Evolutionary conservation across 129 eudicot species (phyloP), one percentile per base, ranked within the genome.

Genomic region (Lactuca saligna): DNA sequence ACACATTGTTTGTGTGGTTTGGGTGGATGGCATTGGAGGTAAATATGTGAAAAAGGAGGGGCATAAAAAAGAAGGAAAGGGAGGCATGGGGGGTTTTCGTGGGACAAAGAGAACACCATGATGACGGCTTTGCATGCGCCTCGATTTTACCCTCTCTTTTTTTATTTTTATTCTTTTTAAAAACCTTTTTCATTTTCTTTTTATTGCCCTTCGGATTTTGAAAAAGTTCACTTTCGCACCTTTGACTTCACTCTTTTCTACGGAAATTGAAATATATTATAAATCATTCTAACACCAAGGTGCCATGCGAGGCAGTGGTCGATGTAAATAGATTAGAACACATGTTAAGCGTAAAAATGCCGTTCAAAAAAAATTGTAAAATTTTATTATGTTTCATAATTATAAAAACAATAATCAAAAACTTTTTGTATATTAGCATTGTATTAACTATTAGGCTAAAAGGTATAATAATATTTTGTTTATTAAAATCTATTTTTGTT

Each of bases 81-180:
- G 59, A 9, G 59, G 80, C 70, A 76, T 60, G 69, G 80, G 75
- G 41, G 37, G 34, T 68, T 17, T 75, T 60, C 80, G 69, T 59
- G 79, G 85, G 86, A 55, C 81, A 72, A 51, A 75, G 55, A 82
- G 78, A 82, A 87, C 95, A 90, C 49, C 60, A 90, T 90, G 87
- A 90, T 90, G 83, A 81, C 70, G 79, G 42, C 74, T 81, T 81
- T 84, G 89, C 97, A 90, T 87, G 97, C 95, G 91, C 84, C 86
- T 86, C 84, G 70, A 15, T 76, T 61, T 68, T 60, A n/a, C 68
- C 46, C n/a, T n/a, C n/a, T n/a, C n/a, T 11, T 67, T 31, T 11
- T 66, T 6, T 44, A 4, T 75, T 75, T 66, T 60, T 68, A 53
- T 42, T 68, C 41, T 68, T 61, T 68, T 76, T 3, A 68, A 76